Evolutionary conservation across 768 basidiomycete genomes (phyloP).

Genomic region (Lentinula edodes): DNA sequence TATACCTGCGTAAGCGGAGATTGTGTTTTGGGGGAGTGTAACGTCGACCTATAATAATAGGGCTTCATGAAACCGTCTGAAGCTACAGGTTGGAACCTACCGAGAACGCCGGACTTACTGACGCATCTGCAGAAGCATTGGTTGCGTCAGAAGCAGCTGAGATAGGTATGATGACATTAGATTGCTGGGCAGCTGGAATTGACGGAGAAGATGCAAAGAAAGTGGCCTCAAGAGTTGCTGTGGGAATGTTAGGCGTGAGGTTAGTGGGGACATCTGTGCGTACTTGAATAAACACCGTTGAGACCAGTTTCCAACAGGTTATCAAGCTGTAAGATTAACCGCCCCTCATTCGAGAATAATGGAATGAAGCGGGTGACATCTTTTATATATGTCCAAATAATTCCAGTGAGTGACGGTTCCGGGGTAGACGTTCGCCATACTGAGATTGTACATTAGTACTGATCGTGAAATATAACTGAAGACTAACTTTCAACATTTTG

Average conservation of each 20-base stretch:
- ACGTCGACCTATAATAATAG: slow-evolving; percentile 47
- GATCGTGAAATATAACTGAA: not conserved
- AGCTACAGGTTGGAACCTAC: slow-evolving; percentile 26
- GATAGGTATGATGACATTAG: slow-evolving; percentile 31
- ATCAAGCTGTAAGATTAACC: slow-evolving; percentile 69
- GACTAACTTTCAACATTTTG: slow-evolving; percentile 69
- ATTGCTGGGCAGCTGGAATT: slow-evolving; percentile 52
- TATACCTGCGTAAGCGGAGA: slow-evolving; percentile 38
- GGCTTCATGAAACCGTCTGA: not conserved
- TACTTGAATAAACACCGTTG: slow-evolving; percentile 68
- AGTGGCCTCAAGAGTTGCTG: slow-evolving; percentile 66
- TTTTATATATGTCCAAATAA: slow-evolving; percentile 56
- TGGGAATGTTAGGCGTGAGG: not conserved
- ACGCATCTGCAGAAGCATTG: slow-evolving; percentile 60
- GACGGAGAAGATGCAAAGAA: slow-evolving; percentile 56
- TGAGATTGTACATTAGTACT: slow-evolving; percentile 16
- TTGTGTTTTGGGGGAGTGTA: slow-evolving; percentile 64
- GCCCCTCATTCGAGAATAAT: slow-evolving; percentile 61
- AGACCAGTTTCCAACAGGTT: slow-evolving; percentile 55
- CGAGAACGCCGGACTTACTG: slow-evolving; percentile 70
- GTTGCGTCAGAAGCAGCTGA: slow-evolving; percentile 25
- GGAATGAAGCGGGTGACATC: slow-evolving; percentile 71
- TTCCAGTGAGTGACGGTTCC: slow-evolving; percentile 64
- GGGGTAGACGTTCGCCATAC: slow-evolving; percentile 82
- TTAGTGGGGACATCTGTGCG: slow-evolving; percentile 7